Conservation (phyloP, 192 early-diverging fungal species). For the Mortierella alpina region DNA sequence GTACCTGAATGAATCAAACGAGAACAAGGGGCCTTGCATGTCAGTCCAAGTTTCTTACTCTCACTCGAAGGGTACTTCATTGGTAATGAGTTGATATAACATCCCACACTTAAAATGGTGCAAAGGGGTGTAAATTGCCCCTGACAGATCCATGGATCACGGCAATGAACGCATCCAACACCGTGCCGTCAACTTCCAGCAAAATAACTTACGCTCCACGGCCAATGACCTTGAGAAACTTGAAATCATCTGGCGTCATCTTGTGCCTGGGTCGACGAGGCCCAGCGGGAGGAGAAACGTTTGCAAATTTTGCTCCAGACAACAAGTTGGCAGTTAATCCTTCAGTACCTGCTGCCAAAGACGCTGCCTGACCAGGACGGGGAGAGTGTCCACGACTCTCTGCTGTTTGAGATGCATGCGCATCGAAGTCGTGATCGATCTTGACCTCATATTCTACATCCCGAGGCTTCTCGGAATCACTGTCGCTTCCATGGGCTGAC, state of each 20-base stretch:
- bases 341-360: not conserved
- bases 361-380: conserved; percentile 20
- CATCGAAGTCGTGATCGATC: conserved; percentile 57
- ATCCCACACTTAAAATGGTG: no score
- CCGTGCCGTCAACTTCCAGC: no score
- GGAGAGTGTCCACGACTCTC: conserved; percentile 36
- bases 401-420: conserved; percentile 38
- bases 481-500: conserved; percentile 7
- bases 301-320: conserved; percentile 4
- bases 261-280: conserved; percentile 54
- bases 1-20: conserved; percentile 58
- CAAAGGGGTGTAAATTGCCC: not conserved
- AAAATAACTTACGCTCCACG: conserved; percentile 62
- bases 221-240: conserved; percentile 62
- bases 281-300: conserved; percentile 25
- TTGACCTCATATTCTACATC: conserved; percentile 60
- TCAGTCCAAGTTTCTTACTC: no score
- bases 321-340: not conserved
- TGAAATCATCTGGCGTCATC: conserved; percentile 62
- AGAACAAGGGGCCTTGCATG: not conserved
- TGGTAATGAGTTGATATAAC: no score
- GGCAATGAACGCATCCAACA: not conserved
- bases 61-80: no score
- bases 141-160: not conserved
- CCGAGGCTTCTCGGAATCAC: conserved; percentile 18